Evolutionary conservation across 345 rosid genomes (phyloP).

Genomic region (Sisymbrium irio): DNA sequence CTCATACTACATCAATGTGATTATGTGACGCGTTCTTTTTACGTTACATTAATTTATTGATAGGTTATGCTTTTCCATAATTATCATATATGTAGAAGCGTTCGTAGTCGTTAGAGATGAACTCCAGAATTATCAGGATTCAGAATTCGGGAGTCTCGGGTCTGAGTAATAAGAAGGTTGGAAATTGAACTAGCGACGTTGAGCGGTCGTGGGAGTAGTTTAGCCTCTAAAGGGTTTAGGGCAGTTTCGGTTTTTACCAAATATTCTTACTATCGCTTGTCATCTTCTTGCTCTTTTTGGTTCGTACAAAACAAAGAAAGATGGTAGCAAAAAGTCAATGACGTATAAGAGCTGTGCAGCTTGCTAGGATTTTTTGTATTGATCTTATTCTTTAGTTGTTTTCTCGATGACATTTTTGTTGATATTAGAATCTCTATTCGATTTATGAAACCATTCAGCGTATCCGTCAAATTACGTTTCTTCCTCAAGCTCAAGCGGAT

Average conservation of each 20-base stretch:
- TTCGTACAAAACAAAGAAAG: background rate
- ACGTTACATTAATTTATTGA: background rate
- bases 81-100: background rate
- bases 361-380: background rate
- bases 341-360: background rate
- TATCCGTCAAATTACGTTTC: no score
- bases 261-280: background rate
- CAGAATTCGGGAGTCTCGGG: background rate
- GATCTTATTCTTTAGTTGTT: no score
- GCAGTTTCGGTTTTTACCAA: background rate
- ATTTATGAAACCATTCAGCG: no score
- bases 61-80: background rate
- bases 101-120: background rate
- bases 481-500: no score
- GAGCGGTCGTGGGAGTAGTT: background rate
- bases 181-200: background rate
- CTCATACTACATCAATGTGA: background rate
- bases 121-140: background rate
- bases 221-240: background rate
- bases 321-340: background rate
- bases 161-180: background rate
- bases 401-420: no score
- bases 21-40: background rate
- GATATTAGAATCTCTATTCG: no score
- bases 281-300: no score